Percentiles rank a stretch among this genome's conserved stretches.
These are phyloP conservation scores for Annulohypoxylon bovei DNA, from an alignment of 495 filamentous ascomycete genomes.

Conservation along the genomic window DNA sequence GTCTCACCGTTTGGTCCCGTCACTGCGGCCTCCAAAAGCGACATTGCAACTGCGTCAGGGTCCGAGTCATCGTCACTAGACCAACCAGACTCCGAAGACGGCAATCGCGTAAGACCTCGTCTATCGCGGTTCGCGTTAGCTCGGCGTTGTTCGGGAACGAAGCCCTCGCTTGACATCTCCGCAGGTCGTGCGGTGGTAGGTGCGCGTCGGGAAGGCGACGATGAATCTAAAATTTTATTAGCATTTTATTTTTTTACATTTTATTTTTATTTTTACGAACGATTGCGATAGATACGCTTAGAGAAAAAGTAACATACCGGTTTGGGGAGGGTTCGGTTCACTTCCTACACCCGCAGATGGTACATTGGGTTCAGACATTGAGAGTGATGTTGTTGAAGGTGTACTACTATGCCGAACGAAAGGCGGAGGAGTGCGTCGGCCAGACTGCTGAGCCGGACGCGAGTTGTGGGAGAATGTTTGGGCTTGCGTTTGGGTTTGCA, in stretches of 20 bases:
- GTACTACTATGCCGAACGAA: constrained; percentile 18
- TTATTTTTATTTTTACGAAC: too few relatives aligned
- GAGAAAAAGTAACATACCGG: constrained; percentile 14
- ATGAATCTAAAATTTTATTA: constrained; percentile 19
- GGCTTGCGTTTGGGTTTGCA: constrained; percentile 17
- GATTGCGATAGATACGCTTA: neutral
- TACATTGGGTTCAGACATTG: constrained; percentile 4
- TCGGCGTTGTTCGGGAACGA: constrained; percentile 15
- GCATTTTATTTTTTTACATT: neutral
- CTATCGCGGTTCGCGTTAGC: constrained; percentile 11
- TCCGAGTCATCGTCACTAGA: constrained; percentile 39
- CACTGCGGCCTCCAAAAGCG: constrained; percentile 26
- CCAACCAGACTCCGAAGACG: constrained; percentile 22
- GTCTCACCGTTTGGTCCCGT: constrained; percentile 11
- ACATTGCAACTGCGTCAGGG: constrained; percentile 26
- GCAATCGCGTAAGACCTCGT: constrained; percentile 13
- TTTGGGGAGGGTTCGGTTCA: constrained; percentile 8
- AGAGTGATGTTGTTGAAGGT: constrained; percentile 12
- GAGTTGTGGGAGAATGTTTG: constrained; percentile 22
- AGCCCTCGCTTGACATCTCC: neutral
- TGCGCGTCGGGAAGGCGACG: constrained; percentile 24
- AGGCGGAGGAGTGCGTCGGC: constrained; percentile 14
- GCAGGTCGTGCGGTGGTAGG: neutral
- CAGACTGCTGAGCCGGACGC: constrained; percentile 22
- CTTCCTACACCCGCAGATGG: neutral